Evolutionary conservation across 1,139 yeast species (phyloP), one percentile per base, ranked within the genome.

Genomic region (Taphrina betulina): DNA sequence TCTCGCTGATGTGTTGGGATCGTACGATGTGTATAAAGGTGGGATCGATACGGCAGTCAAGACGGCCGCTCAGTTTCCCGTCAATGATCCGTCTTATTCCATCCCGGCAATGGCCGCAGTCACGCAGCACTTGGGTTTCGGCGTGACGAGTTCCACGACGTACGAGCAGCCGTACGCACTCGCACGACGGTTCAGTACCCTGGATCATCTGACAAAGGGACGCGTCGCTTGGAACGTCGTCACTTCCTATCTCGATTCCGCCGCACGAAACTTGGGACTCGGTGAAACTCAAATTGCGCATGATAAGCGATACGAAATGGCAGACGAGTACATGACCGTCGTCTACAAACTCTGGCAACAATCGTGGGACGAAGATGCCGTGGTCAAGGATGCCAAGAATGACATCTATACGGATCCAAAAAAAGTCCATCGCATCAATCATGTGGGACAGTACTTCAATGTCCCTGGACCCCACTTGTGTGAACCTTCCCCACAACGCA

Each of bases 1-100:
- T 62, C 65, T 77, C 58, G 80, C 79, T 36, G 80, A 77, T 65
- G 75, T 74, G 2, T 64, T 76, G 26, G 78, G 78, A 3, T 72
- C 72, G 2, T 75, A 72, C 61, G 77, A 74, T 61, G 76, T 72
- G 5, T 74, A 71, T 60, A 70, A 73, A 56, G 75, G 75, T 2
- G 75, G 75, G 1, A 64, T 69, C 42, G 61, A 63, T 8, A 67
- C 72, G 3, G 73, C 75, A 10, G 68, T 70, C 4, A 64, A 56
- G 20, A 64, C 72, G 2, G 76, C 74, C 5, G 70, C 73, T 3
- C 74, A 71, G 58, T 67, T 67, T 60, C 76, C 76, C 2, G 65
- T 68, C 1, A 64, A 63, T 53, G 77, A 73, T 42, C 77, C 76
- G 5, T 63, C 68, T 50, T 66, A 70, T 4, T 65, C 68, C 10